A percentile compares a stretch with the other conserved stretches of the same genome.
Conservation (phyloP, 306 rosid species). For the Pueraria montana region DNA sequence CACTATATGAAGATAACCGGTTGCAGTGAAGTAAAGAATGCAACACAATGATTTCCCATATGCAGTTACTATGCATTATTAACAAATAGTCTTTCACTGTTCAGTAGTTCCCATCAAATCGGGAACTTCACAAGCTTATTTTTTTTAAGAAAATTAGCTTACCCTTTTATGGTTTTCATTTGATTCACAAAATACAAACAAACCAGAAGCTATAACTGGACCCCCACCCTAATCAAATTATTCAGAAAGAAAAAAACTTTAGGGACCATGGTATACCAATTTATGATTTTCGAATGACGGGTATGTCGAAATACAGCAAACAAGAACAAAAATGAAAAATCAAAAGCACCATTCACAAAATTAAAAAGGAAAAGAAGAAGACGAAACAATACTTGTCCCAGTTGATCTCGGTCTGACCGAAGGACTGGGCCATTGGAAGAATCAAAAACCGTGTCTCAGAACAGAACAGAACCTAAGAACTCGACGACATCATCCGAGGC, state of each 20-base stretch:
- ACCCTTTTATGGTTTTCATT: background rate
- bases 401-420: constrained; percentile 86
- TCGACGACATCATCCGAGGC: constrained; percentile 31
- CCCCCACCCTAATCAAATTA: background rate
- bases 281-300: background rate
- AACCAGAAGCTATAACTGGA: constrained; percentile 16
- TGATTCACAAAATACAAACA: constrained; percentile 28
- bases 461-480: constrained; percentile 47
- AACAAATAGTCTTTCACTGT: background rate
- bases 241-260: background rate
- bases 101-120: constrained; percentile 12
- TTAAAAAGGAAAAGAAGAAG: background rate
- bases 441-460: background rate
- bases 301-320: background rate
- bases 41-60: too few relatives aligned
- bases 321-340: background rate
- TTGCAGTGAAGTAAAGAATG: too few relatives aligned
- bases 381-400: constrained; percentile 84
- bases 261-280: background rate
- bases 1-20: too few relatives aligned
- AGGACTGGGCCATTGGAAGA: constrained; percentile 64
- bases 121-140: background rate
- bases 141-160: background rate
- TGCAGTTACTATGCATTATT: too few relatives aligned
- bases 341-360: background rate